Base-by-base conservation (phyloP, 2,329 filamentous ascomycete species). In the Colletotrichum sp. region DNA sequence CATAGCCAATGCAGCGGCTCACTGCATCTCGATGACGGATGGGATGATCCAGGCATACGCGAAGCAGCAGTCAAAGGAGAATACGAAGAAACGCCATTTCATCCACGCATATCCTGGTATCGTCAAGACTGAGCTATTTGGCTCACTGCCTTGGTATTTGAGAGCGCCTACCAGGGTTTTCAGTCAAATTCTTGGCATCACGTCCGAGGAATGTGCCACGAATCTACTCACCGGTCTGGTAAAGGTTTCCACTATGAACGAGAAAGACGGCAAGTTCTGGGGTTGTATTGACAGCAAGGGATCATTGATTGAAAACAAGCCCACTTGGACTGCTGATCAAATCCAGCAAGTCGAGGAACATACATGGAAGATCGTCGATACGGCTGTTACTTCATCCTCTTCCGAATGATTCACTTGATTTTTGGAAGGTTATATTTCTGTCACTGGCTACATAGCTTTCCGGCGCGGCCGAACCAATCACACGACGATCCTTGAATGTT, bases 81-180 rank as follows among this genome's bases (percentile, higher is more conserved):
- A 78, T 2, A 78, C 77, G 16, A 36, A 18, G 7, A 77, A 22
- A 24, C 78, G 81, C 2, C 80, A 83, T 57, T 89, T 86, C 65
- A 78, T 87, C 0, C 87, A 89, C 63, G 84, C 84, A 1, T 83
- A 78, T 12, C 87, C 87, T 0, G 86, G 86, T 3, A 26, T 80
- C 2, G 87, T 89, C 16, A 80, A 80, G 2, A 85, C 86, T 0
- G 81, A 81, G 3, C 30, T 86, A 4, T 24, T 59, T 22, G 65
- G 74, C 4, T 77, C 79, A 3, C 76, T 87, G 1, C 86, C 85
- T 1, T 80, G 79, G 81, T 81, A 82, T 57, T 15, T 83, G 7
- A 81, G 81, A 7, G 22, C 78, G 0, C 30, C 75, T 6, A 30
- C 67, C 0, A 60, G 74, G 10, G 66, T 79, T 0, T 6, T 82